Evolutionary conservation across 768 basidiomycete genomes (phyloP).

Genomic region (Ramaria sp.): DNA sequence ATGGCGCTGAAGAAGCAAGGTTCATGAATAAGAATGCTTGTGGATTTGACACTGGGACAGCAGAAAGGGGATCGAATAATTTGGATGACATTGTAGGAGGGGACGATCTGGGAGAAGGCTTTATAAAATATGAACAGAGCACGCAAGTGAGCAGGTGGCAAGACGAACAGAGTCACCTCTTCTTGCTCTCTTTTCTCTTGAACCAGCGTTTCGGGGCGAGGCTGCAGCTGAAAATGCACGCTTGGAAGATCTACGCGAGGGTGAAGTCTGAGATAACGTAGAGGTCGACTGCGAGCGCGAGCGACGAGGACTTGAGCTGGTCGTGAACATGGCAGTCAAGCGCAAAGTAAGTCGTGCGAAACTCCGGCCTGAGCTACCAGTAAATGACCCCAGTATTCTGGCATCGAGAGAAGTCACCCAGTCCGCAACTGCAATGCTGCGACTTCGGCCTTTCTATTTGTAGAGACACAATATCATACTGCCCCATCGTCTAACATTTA

Average conservation of each 20-base stretch:
- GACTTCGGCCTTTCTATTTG: too few relatives aligned
- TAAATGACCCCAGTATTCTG: too few relatives aligned
- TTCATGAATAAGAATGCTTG: neutral
- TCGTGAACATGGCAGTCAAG: neutral
- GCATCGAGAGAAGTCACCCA: too few relatives aligned
- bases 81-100: neutral
- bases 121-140: neutral
- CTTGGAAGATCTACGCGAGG: neutral
- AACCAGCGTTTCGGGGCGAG: neutral
- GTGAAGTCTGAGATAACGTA: neutral
- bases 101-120: neutral
- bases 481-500: too few relatives aligned
- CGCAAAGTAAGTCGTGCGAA: neutral
- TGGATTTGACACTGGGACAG: neutral
- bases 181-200: constrained; percentile 1
- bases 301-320: neutral
- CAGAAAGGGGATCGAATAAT: neutral
- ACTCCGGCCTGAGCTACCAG: too few relatives aligned
- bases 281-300: neutral
- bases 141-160: neutral
- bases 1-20: neutral
- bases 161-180: neutral
- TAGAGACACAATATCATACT: too few relatives aligned
- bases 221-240: neutral
- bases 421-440: too few relatives aligned